Evolutionary conservation across 108 stramenopile species (phyloP).

Genomic region (Pseudonitzschia multiseries): DNA sequence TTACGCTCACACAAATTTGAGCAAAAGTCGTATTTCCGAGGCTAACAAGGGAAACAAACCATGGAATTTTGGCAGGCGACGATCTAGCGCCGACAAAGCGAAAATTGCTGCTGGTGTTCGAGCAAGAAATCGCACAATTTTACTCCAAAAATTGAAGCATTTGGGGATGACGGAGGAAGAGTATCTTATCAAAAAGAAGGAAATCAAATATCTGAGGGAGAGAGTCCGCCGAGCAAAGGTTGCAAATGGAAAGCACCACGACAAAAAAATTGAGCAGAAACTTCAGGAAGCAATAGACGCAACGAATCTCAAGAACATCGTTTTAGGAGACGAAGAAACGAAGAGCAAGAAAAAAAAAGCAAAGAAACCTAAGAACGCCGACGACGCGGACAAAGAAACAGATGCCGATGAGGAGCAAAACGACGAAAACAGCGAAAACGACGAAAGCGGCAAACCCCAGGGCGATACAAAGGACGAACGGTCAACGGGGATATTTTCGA

Average conservation of each 20-base stretch:
- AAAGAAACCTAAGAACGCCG: not conserved
- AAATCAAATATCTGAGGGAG: conserved; percentile 50
- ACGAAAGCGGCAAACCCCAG: not conserved
- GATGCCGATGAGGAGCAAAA: no score
- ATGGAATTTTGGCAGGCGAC: conserved; percentile 57
- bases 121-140: conserved; percentile 46
- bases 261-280: not conserved
- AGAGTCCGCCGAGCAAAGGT: conserved; percentile 41
- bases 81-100: conserved; percentile 36
- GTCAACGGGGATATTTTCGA: conserved; percentile 17
- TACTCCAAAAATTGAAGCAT: conserved; percentile 39
- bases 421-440: not conserved
- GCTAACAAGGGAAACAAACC: conserved; percentile 59
- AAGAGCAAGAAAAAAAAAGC: conserved; percentile 8
- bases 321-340: not conserved
- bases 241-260: conserved; percentile 4
- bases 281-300: not conserved
- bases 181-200: conserved; percentile 33
- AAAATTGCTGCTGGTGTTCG: conserved; percentile 52
- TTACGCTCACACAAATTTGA: conserved; percentile 47
- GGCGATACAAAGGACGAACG: not conserved
- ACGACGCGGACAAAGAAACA: conserved; percentile 1
- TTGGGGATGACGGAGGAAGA: conserved; percentile 57
- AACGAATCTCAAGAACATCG: conserved; percentile 4
- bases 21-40: conserved; percentile 32